Conservation (phyloP, 768 basidiomycete genomes). For the Phanerodontia chrysosporium region DNA sequence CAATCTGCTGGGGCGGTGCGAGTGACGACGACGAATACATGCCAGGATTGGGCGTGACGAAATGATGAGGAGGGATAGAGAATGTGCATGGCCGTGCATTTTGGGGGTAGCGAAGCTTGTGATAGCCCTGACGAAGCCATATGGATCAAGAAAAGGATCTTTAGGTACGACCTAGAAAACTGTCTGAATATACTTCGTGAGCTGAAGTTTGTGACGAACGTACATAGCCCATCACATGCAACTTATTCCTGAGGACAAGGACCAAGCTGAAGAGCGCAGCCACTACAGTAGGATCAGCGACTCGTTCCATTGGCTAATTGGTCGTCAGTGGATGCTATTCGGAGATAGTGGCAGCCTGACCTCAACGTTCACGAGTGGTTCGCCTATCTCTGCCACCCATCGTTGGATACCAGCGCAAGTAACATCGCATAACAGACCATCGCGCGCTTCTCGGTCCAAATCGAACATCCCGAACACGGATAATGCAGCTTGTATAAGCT, state of each 20-base stretch:
- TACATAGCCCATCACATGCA: constrained; percentile 49
- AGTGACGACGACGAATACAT: constrained; percentile 16
- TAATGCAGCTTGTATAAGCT: constrained; percentile 67
- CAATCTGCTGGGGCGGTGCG: constrained; percentile 6
- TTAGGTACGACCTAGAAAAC: constrained; percentile 54
- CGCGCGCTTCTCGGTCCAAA: constrained; percentile 29
- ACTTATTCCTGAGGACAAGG: constrained; percentile 63
- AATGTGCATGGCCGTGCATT: constrained; percentile 18
- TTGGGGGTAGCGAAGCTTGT: constrained; percentile 25
- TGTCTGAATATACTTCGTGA: too few species aligned
- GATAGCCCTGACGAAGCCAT: constrained; percentile 50
- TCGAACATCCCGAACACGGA: constrained; percentile 67
- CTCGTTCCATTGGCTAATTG: constrained; percentile 60
- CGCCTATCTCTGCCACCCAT: constrained; percentile 68
- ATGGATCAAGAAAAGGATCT: constrained; percentile 76
- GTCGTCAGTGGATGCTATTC: neutral
- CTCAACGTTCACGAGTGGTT: constrained; percentile 58
- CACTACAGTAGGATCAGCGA: constrained; percentile 69
- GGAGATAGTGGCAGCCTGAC: constrained; percentile 24
- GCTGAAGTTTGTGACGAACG: neutral
- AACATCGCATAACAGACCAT: constrained; percentile 75
- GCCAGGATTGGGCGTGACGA: constrained; percentile 3
- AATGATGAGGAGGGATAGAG: constrained; percentile 13
- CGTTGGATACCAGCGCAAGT: constrained; percentile 67
- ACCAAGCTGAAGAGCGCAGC: constrained; percentile 69